Evolutionary conservation across 2,329 filamentous ascomycete species (phyloP), one percentile per base, ranked within the genome.

Genomic region (Cladophialophora immunda): DNA sequence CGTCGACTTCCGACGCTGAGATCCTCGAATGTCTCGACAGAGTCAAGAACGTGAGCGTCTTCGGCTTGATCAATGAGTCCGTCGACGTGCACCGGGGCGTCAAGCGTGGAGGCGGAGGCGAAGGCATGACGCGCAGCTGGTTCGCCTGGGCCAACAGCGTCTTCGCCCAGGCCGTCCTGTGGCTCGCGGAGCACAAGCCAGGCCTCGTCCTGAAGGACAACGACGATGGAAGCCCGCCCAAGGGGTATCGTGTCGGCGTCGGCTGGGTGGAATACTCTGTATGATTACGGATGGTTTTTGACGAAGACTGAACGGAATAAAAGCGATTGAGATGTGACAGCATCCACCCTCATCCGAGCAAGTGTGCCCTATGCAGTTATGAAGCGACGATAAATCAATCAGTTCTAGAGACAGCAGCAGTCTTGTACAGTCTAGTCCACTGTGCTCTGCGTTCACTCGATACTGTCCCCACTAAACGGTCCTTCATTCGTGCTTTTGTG

Each of bases 61-160:
- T 96, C 9, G 95, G 95, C 0, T 81, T 99, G 57, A 85, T 99
- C 1, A 94, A 99, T 75, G 95, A 99, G 81, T 97, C 92, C 73
- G 88, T 99, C 47, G 88, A 97, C 74, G 94, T 98, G 4, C 89
- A 94, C 68, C 81, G 86, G 66, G 71, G 70, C 19, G 68, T 72
- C 11, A 53, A 65, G 22, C 8, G 29, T 11, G 38, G 66, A 6
- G 80, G 84, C 34, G 47, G 64, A 11, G 80, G 84, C 36, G 80
- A 79, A 47, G 83, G 87, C 41, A 98, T 95, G 78, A 97, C 94
- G 1, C 85, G 93, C 70, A 93, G 91, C 75, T 98, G 94, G 94
- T 98, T 98, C 78, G 93, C 94, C 2, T 98, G 94, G 95, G 95
- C 95, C 11, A 99, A 99, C 73, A 95, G 93, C 0, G 93, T 99